These are phyloP conservation scores for Panicum miliaceum DNA, from an alignment of 176 grass and related monocot species.

Conservation along the genomic window DNA sequence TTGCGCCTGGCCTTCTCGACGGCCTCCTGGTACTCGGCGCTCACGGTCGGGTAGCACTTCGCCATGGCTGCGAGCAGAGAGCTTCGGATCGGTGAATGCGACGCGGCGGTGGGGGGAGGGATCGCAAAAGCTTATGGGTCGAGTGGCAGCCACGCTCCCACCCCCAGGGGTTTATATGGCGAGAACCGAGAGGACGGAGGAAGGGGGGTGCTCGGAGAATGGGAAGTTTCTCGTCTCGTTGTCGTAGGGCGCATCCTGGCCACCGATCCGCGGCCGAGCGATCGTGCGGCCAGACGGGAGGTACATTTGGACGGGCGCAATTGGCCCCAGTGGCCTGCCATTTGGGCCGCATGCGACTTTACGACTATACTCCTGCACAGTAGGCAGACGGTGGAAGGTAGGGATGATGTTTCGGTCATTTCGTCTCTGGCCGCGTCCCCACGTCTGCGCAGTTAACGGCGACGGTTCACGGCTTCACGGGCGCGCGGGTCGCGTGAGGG, in stretches of 20 bases:
- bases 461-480: conserved; percentile 41
- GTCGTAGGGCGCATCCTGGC: conserved; percentile 27
- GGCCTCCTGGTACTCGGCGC: conserved; percentile 77
- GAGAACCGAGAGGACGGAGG: not conserved
- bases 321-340: not conserved
- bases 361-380: not conserved
- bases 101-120: not conserved
- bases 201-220: not conserved
- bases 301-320: conserved; percentile 38
- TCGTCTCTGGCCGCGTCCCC: not conserved
- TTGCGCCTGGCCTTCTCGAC: conserved; percentile 77
- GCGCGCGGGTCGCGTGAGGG: not conserved
- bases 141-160: conserved; percentile 40
- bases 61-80: conserved; percentile 46
- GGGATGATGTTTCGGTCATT: not conserved
- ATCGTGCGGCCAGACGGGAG: not conserved
- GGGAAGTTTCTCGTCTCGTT: conserved; percentile 44
- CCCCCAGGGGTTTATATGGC: conserved; percentile 31
- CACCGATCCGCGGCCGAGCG: not conserved
- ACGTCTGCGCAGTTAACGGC: conserved; percentile 6
- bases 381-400: not conserved
- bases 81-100: conserved; percentile 25
- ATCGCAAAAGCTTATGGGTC: not conserved
- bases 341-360: not conserved
- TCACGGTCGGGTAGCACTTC: conserved; percentile 83